Conservation (phyloP, 768 basidiomycete genomes). For the Panellus pusillus region DNA sequence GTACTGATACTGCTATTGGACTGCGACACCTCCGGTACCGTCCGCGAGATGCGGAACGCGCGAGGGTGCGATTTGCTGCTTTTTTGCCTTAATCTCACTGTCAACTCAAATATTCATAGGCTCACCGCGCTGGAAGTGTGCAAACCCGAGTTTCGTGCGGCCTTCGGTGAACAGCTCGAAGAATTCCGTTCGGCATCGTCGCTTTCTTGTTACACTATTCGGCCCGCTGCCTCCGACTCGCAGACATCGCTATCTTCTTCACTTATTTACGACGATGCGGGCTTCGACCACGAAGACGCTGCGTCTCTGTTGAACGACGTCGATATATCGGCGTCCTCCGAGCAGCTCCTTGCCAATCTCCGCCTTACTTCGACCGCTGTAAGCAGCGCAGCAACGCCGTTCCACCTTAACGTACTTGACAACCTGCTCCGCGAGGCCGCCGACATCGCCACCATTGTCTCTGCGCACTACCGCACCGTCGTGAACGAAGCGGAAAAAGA, state of each 20-base stretch:
- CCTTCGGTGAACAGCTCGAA: conserved; percentile 56
- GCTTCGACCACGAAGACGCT: conserved; percentile 29
- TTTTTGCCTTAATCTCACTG: conserved; percentile 8
- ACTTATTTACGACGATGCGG: conserved; percentile 21
- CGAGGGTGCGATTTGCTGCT: conserved; percentile 56
- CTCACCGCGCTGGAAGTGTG: conserved; percentile 69
- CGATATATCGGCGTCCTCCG: conserved; percentile 44
- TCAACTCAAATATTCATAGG: conserved; percentile 30
- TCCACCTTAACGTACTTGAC: conserved; percentile 44
- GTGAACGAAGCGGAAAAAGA: conserved; percentile 52
- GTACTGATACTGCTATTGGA: conserved; percentile 64
- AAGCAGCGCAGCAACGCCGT: conserved; percentile 36
- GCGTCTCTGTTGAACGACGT: conserved; percentile 40
- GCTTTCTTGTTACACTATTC: conserved; percentile 56
- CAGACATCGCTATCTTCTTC: conserved; percentile 51
- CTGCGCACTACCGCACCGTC: conserved; percentile 53
- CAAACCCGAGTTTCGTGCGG: conserved; percentile 62
- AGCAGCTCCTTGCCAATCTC: conserved; percentile 55
- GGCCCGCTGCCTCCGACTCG: conserved; percentile 39
- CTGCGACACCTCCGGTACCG: conserved; percentile 55
- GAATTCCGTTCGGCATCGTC: conserved; percentile 51
- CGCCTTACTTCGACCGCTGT: conserved; percentile 47
- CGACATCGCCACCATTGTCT: conserved; percentile 44
- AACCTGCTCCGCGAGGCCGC: conserved; percentile 48
- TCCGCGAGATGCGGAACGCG: conserved; percentile 64